Evolutionary conservation across 2,329 filamentous ascomycete species (phyloP).

Genomic region (Fusarium sp.): DNA sequence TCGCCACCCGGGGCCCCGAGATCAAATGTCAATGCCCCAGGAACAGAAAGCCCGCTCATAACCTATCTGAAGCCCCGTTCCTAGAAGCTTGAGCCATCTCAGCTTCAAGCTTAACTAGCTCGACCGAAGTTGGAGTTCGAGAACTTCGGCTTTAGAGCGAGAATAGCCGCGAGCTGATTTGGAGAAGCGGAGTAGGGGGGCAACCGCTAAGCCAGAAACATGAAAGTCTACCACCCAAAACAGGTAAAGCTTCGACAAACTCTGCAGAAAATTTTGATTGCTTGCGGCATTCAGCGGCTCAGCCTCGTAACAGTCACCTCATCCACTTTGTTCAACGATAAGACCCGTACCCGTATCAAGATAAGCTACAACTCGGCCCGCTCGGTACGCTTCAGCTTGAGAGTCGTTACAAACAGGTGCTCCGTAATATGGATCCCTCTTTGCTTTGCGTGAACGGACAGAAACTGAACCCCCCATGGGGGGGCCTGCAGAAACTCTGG

Average conservation of each 20-base stretch:
- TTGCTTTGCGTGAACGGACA: neutral
- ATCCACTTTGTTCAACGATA: constrained; percentile 1
- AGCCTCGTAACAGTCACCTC: constrained; percentile 3
- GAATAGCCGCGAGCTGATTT: constrained; percentile 33
- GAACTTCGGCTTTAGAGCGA: constrained; percentile 16
- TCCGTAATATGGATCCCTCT: neutral
- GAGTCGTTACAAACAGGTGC: no score
- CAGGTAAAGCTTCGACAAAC: constrained; percentile 27
- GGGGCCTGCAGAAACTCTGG: constrained; percentile 17
- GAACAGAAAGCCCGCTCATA: constrained; percentile 1
- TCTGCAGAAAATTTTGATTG: constrained; percentile 33
- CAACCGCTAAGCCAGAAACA: neutral
- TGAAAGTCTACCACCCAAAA: neutral
- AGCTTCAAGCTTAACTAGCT: neutral
- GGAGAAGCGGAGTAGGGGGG: constrained; percentile 25
- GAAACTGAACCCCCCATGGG: constrained; percentile 12
- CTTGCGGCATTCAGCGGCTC: constrained; percentile 32
- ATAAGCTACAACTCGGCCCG: constrained; percentile 38
- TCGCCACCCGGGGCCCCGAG: constrained; percentile 36
- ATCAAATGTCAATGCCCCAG: constrained; percentile 12
- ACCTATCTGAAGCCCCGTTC: neutral
- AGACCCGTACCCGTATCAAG: constrained; percentile 16
- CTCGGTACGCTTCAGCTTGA: neutral
- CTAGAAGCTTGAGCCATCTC: neutral
- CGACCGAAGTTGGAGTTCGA: constrained; percentile 15